Base-by-base conservation (phyloP, 2,329 filamentous ascomycete species). In the Stagonosporopsis vannaccii region DNA sequence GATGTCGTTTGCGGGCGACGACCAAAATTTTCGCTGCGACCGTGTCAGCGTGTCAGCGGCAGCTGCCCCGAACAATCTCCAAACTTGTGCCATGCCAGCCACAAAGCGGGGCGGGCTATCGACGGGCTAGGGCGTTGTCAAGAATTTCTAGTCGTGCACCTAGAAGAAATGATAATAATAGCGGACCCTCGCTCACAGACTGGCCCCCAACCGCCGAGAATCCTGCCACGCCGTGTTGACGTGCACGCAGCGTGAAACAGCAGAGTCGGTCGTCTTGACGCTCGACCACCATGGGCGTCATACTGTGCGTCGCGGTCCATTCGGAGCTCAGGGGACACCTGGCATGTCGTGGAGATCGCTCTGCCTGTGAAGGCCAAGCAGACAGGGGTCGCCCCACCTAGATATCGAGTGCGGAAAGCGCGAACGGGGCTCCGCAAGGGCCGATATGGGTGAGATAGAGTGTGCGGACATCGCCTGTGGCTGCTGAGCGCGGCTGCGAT, bases 71-170 rank as follows among this genome's bases (percentile, higher is more conserved):
- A 66, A 59, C 54, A 67, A 65, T 61, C 52, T 58, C 49, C 57
- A 61, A 57, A 56, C 51, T 56, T 59, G 47, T 56, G 45, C 48
- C 47, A 60, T 41, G 46, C 48, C 51, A 48, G 53, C 37, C 30
- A 56, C 43, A 49, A 54, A 67, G 66, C 63, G 66, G 66, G 66
- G 64, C 66, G 58, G 58, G 63, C 66, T 69, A 67, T 63, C 56
- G 63, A 64, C 32, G 51, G 51, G 58, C 58, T 67, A 66, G 57
- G 40, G 51, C 51, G 52, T 26, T 57, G 53, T 63, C 56, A 62
- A 61, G 62, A 60, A 61, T 63, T 68, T 64, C 55, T 53, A 59
- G 60, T 32, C 30, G 30, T 32, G 30, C 30, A 15, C 35, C 17
- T 37, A 19, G 35, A 61, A 64, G 58, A 59, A 59, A 48, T 61